These are phyloP conservation scores for Colletotrichum trifolii DNA, from an alignment of 2,329 filamentous ascomycete species.

Conservation along the genomic window DNA sequence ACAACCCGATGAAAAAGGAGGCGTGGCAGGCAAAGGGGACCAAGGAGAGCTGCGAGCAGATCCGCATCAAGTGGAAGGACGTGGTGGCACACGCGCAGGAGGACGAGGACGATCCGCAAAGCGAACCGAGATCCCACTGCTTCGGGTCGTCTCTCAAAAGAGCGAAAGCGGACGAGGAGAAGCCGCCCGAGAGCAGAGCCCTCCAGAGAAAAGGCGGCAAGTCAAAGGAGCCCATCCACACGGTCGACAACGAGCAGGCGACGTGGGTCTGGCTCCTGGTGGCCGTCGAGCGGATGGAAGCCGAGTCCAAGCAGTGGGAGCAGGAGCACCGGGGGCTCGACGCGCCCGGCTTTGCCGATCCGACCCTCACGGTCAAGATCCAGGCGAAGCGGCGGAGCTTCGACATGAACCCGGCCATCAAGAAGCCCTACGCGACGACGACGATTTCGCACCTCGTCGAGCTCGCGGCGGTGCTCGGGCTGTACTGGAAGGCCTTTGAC, in stretches of 20 bases:
- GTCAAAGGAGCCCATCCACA: constrained; percentile 12
- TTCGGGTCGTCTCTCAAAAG: no score
- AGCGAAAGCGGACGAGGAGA: no score
- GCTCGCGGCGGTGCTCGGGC: constrained; percentile 48
- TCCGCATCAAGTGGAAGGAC: neutral
- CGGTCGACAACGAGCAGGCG: constrained; percentile 19
- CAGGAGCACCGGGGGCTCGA: neutral
- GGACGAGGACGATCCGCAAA: neutral
- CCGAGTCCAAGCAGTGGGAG: constrained; percentile 15
- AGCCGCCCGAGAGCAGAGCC: no score
- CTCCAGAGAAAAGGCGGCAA: no score
- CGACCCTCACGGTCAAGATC: constrained; percentile 22
- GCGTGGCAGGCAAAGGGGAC: no score
- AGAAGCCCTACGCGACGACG: constrained; percentile 48
- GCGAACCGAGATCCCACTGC: neutral
- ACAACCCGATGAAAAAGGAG: no score
- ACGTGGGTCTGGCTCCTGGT: constrained; percentile 16
- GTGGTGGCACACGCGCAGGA: neutral
- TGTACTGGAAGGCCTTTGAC: constrained; percentile 56
- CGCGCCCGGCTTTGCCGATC: neutral
- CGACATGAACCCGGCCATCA: constrained; percentile 14
- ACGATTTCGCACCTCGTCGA: constrained; percentile 50
- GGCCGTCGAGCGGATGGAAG: constrained; percentile 27
- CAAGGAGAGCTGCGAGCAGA: neutral
- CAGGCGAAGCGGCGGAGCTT: constrained; percentile 16